Evolutionary conservation across 441 rosid species (phyloP).

Genomic region (Corymbia calophylla): DNA sequence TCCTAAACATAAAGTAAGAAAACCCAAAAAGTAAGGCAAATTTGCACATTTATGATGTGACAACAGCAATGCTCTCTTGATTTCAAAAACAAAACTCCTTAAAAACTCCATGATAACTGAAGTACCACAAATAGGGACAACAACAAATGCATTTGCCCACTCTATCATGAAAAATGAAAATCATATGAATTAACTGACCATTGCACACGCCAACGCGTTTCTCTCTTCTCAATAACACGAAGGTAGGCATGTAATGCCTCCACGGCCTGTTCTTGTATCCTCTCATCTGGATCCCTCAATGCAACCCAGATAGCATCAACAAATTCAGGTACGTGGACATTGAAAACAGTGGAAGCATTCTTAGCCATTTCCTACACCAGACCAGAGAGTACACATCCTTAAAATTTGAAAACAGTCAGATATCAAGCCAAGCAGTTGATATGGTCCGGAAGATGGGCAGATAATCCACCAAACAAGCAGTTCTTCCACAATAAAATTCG

Average conservation of each 20-base stretch:
- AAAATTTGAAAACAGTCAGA: conserved; percentile 7
- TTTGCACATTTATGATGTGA: neutral
- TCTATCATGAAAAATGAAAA: neutral
- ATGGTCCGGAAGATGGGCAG: neutral
- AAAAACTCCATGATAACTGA: neutral
- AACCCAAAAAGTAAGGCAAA: neutral
- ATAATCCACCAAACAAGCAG: neutral
- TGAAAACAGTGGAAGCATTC: conserved; percentile 98
- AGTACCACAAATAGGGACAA: neutral
- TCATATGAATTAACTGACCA: conserved; percentile 45
- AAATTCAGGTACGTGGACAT: conserved; percentile 93
- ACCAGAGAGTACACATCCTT: neutral
- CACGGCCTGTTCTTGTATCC: conserved; percentile 86
- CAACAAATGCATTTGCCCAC: neutral
- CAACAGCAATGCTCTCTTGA: neutral
- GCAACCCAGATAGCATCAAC: conserved; percentile 99
- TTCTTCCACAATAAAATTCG: too few relatives aligned
- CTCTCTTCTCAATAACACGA: conserved; percentile 96
- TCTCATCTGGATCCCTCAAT: conserved; percentile 85
- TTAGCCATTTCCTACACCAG: conserved; percentile 88
- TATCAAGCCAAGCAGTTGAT: neutral
- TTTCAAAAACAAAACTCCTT: neutral
- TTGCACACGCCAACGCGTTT: conserved; percentile 99
- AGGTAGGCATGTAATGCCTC: conserved; percentile 99
- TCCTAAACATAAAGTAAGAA: neutral